These are phyloP conservation scores for Trichoderma afroharzianum DNA, from an alignment of 2,329 filamentous ascomycete genomes.

Conservation along the genomic window DNA sequence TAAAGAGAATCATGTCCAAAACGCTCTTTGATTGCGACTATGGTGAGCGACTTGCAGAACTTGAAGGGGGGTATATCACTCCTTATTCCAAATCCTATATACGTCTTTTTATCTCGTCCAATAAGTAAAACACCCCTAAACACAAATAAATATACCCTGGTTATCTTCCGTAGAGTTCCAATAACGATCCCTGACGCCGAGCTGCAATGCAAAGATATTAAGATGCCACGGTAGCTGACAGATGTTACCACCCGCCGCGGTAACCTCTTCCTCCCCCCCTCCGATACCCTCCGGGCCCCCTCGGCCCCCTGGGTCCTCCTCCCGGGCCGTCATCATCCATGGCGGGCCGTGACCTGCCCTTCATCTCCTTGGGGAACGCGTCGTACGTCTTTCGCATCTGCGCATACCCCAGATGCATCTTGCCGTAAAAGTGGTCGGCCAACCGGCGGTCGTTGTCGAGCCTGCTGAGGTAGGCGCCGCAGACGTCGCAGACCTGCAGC, in stretches of 20 bases:
- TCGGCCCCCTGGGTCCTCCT: constrained; percentile 48
- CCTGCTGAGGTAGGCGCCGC: constrained; percentile 86
- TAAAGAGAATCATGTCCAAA: not conserved
- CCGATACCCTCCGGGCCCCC: constrained; percentile 53
- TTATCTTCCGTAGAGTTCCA: not conserved
- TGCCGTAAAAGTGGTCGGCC: constrained; percentile 97
- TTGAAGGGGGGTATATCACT: constrained; percentile 6
- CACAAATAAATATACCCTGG: not conserved
- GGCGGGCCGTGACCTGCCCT: constrained; percentile 61
- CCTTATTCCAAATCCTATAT: constrained; percentile 7
- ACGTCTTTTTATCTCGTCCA: not conserved
- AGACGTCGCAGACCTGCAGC: constrained; percentile 96
- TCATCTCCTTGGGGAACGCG: constrained; percentile 80
- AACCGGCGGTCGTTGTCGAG: constrained; percentile 91
- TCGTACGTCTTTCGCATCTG: constrained; percentile 96
- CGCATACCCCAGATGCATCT: constrained; percentile 98
- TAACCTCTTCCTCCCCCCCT: constrained; percentile 49
- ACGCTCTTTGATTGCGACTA: not conserved
- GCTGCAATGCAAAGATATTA: constrained; percentile 19
- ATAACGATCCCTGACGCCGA: constrained; percentile 17
- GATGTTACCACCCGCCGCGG: constrained; percentile 45
- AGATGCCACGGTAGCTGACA: not conserved
- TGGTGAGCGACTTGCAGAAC: not conserved
- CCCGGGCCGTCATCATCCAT: constrained; percentile 47
- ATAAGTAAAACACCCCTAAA: not conserved